Evolutionary conservation across 495 filamentous ascomycete species (phyloP).

Genomic region (Talaromyces wortmannii): DNA sequence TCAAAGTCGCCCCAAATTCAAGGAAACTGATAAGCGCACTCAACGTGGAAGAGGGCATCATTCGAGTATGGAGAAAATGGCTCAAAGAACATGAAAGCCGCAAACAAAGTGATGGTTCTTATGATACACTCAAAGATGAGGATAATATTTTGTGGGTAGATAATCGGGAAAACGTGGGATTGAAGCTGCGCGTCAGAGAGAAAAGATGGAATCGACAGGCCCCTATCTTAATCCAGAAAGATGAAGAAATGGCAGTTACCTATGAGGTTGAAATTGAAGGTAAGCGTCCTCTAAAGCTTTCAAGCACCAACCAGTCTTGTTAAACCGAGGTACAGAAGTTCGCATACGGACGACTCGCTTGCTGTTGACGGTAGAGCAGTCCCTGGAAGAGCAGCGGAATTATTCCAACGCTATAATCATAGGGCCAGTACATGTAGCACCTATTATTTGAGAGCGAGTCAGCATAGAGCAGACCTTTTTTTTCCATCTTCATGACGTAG

Average conservation of each 20-base stretch:
- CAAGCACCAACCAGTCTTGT: background rate
- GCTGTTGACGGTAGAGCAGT: constrained; percentile 50
- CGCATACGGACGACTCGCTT: constrained; percentile 53
- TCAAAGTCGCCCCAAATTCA: constrained; percentile 52
- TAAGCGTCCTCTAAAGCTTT: constrained; percentile 16
- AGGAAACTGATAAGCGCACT: constrained; percentile 51
- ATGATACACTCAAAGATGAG: constrained; percentile 1
- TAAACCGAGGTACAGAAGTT: constrained; percentile 37
- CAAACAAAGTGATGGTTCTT: background rate
- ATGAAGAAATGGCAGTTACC: constrained; percentile 51
- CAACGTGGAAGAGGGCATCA: constrained; percentile 55
- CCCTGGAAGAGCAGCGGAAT: constrained; percentile 44
- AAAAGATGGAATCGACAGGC: constrained; percentile 17
- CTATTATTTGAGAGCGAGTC: background rate
- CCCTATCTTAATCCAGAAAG: constrained; percentile 37
- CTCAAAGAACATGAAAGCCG: constrained; percentile 36
- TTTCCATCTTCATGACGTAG: too few relatives aligned
- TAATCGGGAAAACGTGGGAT: constrained; percentile 42
- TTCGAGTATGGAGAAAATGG: constrained; percentile 66
- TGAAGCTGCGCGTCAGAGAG: constrained; percentile 48
- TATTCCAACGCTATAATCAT: constrained; percentile 48
- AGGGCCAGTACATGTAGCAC: background rate
- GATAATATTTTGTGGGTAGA: constrained; percentile 52
- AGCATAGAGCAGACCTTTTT: too few relatives aligned
- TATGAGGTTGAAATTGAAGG: constrained; percentile 58